A percentile compares a stretch with the other conserved stretches of the same genome.
phyloP scores from a whole-genome alignment of 495 filamentous ascomycete species.

The Talaromyces liani region DNA sequence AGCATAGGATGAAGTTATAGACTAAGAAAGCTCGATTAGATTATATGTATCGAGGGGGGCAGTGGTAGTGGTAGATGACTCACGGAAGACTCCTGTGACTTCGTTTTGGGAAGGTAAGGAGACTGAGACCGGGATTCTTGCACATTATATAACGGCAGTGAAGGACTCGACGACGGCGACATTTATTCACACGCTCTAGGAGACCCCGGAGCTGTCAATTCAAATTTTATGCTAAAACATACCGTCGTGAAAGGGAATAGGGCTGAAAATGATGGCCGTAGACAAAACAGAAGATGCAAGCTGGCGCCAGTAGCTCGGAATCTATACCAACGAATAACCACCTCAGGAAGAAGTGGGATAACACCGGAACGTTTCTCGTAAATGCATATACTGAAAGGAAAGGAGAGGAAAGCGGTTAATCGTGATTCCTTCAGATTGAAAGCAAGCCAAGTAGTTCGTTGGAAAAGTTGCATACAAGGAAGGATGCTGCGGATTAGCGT shows the following conservation, averaged over 20 bases:
- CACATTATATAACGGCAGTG: constrained; percentile 49
- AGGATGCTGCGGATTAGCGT: not conserved
- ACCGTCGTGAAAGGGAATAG: constrained; percentile 12
- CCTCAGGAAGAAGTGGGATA: not conserved
- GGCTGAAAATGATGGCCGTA: not conserved
- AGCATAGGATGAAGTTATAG: constrained; percentile 53
- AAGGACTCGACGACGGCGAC: constrained; percentile 42
- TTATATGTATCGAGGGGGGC: not conserved
- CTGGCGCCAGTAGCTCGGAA: not conserved
- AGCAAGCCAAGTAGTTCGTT: not conserved
- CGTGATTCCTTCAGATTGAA: not conserved
- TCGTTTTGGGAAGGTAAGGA: constrained; percentile 25
- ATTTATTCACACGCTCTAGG: constrained; percentile 49
- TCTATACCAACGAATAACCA: not conserved
- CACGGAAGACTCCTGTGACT: constrained; percentile 2
- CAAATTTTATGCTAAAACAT: constrained; percentile 15
- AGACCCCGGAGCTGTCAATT: constrained; percentile 8
- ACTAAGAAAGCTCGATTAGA: constrained; percentile 23
- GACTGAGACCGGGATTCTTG: constrained; percentile 28
- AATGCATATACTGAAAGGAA: not conserved
- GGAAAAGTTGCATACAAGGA: not conserved
- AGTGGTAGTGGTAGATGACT: not conserved
- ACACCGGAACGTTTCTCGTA: not conserved
- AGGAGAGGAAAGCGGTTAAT: not conserved
- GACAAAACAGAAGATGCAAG: not conserved